Percentiles rank a stretch among this genome's conserved stretches.
Evolutionary conservation across 2,329 filamentous ascomycete genomes (phyloP).

Genomic region (Diplodia sapinea): DNA sequence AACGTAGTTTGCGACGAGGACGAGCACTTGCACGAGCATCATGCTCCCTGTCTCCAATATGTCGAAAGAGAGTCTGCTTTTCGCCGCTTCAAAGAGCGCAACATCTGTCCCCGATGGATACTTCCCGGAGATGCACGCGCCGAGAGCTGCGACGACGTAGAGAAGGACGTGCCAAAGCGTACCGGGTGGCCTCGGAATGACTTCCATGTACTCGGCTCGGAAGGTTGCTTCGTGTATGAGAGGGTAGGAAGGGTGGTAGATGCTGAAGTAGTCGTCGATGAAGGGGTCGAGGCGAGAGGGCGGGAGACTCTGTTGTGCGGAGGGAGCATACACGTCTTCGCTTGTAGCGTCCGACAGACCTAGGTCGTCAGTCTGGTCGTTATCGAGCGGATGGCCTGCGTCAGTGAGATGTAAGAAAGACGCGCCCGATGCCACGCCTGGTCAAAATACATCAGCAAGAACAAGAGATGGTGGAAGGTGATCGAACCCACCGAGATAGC

Average conservation of each 20-base stretch:
- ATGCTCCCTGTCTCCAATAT: constrained; percentile 57
- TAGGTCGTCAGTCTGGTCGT: neutral
- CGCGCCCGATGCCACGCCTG: constrained; percentile 18
- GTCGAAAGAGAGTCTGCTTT: constrained; percentile 53
- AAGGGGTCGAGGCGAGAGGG: constrained; percentile 33
- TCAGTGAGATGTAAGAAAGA: constrained; percentile 19
- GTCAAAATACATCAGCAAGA: neutral
- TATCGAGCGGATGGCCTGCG: neutral
- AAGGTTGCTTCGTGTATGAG: constrained; percentile 57
- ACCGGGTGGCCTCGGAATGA: constrained; percentile 50
- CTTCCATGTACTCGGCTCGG: constrained; percentile 54
- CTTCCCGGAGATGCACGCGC: constrained; percentile 52
- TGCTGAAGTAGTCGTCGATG: constrained; percentile 54
- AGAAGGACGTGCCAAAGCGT: constrained; percentile 54
- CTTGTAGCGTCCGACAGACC: neutral
- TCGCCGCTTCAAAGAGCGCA: constrained; percentile 55
- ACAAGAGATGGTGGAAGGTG: neutral
- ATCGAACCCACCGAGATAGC: constrained; percentile 2
- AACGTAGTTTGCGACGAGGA: constrained; percentile 56
- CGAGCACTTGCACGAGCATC: constrained; percentile 55
- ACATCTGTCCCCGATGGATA: constrained; percentile 52
- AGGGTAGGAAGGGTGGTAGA: constrained; percentile 56
- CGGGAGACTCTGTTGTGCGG: neutral
- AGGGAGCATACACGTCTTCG: neutral
- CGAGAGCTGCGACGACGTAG: constrained; percentile 54